Percentiles rank a stretch among this genome's conserved stretches.
phyloP scores from a whole-genome alignment of 768 basidiomycete genomes.

The Suillus subalutaceus region DNA sequence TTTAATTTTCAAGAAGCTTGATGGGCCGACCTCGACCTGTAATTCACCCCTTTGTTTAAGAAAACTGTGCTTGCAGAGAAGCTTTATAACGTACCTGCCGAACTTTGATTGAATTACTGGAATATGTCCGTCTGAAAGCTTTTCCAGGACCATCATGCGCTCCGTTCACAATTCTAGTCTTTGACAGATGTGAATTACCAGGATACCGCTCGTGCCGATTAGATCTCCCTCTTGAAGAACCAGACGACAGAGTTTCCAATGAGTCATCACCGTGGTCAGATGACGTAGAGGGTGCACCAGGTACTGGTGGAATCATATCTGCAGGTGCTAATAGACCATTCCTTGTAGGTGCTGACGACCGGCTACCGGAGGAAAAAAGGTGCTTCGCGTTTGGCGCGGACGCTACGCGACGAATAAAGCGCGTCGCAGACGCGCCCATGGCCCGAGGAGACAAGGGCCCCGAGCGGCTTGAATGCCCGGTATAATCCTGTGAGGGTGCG shows the following conservation, averaged over 20 bases:
- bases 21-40: slow-evolving; percentile 92
- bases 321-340: slow-evolving; percentile 80
- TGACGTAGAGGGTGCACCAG: slow-evolving; percentile 48
- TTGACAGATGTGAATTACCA: slow-evolving; percentile 30
- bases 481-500: slow-evolving; percentile 25
- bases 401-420: slow-evolving; percentile 93
- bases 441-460: slow-evolving; percentile 67
- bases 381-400: slow-evolving; percentile 97
- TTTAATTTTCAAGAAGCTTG: slow-evolving; percentile 95
- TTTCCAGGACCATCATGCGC: slow-evolving; percentile 54
- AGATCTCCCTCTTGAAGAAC: slow-evolving; percentile 63
- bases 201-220: slow-evolving; percentile 43
- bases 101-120: slow-evolving; percentile 96
- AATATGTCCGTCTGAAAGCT: slow-evolving; percentile 93
- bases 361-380: slow-evolving; percentile 68
- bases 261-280: slow-evolving; percentile 69
- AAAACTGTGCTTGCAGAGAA: slow-evolving; percentile 1
- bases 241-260: slow-evolving; percentile 77
- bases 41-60: slow-evolving; percentile 10
- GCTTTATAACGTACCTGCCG: slow-evolving; percentile 59
- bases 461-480: slow-evolving; percentile 39
- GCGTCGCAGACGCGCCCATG: slow-evolving; percentile 74
- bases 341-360: slow-evolving; percentile 63
- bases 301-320: slow-evolving; percentile 58
- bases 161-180: slow-evolving; percentile 50